These are phyloP conservation scores for Yarrowia deformans DNA, from an alignment of 805 yeast species.

Conservation along the genomic window DNA sequence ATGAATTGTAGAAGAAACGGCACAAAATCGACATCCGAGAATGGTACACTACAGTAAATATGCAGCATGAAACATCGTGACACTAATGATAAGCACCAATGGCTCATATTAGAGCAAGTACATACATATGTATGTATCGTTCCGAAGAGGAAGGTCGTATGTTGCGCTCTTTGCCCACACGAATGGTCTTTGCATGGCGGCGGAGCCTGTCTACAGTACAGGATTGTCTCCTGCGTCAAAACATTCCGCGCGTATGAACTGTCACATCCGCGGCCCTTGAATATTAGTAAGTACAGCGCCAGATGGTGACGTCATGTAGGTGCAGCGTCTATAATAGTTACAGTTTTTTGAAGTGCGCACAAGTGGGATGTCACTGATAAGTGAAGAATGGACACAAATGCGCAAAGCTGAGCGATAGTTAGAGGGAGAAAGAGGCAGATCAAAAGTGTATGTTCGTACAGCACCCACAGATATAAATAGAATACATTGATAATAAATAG, in stretches of 20 bases:
- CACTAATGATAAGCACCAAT: too few relatives aligned
- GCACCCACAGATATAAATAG: constrained; percentile 8
- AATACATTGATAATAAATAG: constrained; percentile 37
- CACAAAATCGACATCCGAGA: background rate
- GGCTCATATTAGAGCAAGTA: too few relatives aligned
- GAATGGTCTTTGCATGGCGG: background rate
- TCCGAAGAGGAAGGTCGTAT: background rate
- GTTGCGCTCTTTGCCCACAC: background rate
- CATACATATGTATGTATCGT: too few relatives aligned
- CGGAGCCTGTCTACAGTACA: background rate
- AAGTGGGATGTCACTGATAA: background rate
- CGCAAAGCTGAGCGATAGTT: too few relatives aligned
- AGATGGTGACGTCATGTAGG: constrained; percentile 4
- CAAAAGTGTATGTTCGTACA: background rate
- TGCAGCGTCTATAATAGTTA: background rate
- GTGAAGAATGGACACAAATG: background rate
- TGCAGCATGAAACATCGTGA: background rate
- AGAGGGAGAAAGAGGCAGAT: too few relatives aligned
- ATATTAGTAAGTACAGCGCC: background rate
- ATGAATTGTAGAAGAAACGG: background rate
- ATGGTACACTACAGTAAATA: background rate
- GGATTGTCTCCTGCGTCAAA: background rate
- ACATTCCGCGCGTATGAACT: constrained; percentile 2
- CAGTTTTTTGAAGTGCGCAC: background rate
- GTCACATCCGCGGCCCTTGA: background rate